Base-by-base conservation (phyloP, 2,329 filamentous ascomycete species). In the Grosmannia huntii region DNA sequence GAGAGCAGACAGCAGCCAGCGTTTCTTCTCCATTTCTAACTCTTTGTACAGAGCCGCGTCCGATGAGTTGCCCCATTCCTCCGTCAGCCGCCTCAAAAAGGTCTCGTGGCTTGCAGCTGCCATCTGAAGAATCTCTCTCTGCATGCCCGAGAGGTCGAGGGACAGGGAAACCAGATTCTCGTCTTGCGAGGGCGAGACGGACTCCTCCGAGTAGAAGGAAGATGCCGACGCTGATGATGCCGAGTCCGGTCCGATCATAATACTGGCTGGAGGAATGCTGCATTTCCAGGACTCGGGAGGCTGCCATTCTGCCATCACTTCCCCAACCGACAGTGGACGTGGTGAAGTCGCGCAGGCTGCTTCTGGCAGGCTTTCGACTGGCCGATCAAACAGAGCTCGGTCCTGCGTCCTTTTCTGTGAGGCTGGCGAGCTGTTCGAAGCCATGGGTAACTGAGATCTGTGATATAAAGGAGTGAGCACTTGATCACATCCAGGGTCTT, bases 91-190 rank as follows among this genome's bases (percentile, higher is more conserved):
- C 38, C 76, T 72, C 5, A 85, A 70, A 51, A 57, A 84, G 74
- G 33, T 78, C 70, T 76, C 74, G 0, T 76, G 70, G 31, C 74
- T 75, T 6, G 80, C 78, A 4, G 72, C 73, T 11, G 78, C 75
- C 79, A 84, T 83, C 55, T 76, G 73, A 38, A 73, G 70, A 53
- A 82, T 75, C 62, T 82, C 78, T 10, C 75, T 73, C 65, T 81
- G 77, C 59, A 83, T 71, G 10, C 66, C 67, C 6, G 65, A 62
- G 33, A 75, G 64, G 53, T 68, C 66, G n/a, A 70, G 65, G 11
- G 66, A 68, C 50, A 69, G 60, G 23, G 64, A 65, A 28, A 53
- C 49, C 9, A 52, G 44, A 1, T 60, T 36, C 3, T 64, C 62
- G 1, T 63, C 60, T 4, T 58, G 49, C 3, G 57, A 46, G 0